These are phyloP conservation scores for Starmerella gropengiesseri DNA, from an alignment of 805 yeast species.

Conservation along the genomic window DNA sequence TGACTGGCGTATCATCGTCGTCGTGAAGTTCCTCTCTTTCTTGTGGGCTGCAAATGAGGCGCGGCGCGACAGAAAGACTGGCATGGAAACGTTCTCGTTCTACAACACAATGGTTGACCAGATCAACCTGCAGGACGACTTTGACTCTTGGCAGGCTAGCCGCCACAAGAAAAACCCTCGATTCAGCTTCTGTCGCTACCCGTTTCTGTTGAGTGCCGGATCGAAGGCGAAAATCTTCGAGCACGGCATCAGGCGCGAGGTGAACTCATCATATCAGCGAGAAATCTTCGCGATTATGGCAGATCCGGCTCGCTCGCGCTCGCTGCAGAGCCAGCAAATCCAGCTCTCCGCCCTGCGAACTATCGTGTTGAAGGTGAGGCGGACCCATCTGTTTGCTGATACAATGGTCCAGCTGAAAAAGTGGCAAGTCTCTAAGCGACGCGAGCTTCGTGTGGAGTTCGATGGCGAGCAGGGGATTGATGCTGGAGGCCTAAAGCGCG, in stretches of 20 bases:
- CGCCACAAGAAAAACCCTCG: constrained; percentile 18
- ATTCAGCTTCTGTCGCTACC: constrained; percentile 69
- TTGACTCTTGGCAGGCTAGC: constrained; percentile 61
- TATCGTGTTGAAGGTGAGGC: constrained; percentile 48
- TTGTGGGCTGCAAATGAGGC: constrained; percentile 43
- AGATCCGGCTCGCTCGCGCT: background rate
- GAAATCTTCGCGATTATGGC: constrained; percentile 18
- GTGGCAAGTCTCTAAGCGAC: constrained; percentile 39
- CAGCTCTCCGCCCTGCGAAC: constrained; percentile 6
- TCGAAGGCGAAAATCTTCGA: constrained; percentile 71
- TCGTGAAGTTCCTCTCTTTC: constrained; percentile 47
- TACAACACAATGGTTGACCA: constrained; percentile 77
- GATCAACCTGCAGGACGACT: constrained; percentile 66
- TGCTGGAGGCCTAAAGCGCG: constrained; percentile 89
- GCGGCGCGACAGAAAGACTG: background rate
- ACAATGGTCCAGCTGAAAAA: constrained; percentile 49
- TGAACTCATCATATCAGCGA: constrained; percentile 16
- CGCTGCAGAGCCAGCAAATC: constrained; percentile 6
- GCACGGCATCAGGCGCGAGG: constrained; percentile 30
- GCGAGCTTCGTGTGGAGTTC: constrained; percentile 68
- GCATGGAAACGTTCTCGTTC: constrained; percentile 37
- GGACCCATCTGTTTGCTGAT: constrained; percentile 59
- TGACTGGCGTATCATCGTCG: constrained; percentile 72
- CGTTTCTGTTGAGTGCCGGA: constrained; percentile 71
- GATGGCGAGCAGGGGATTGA: constrained; percentile 86